Conservation (phyloP, 2,329 filamentous ascomycete genomes). For the Alternaria sp. region DNA sequence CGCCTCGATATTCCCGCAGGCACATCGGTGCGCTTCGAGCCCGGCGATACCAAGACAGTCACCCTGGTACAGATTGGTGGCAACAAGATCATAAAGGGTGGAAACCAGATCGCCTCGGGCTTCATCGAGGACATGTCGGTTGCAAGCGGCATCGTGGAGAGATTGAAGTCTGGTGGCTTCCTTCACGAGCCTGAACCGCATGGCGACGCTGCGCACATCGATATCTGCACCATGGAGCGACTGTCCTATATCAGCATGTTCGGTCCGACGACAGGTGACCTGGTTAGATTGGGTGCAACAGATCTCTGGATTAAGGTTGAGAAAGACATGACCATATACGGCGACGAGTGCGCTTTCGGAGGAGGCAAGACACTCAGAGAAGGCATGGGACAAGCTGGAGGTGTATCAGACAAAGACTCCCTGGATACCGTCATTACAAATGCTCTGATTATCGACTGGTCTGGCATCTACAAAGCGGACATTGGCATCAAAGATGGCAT, state of each 20-base stretch:
- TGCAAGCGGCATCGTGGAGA: conserved; percentile 69
- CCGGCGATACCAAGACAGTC: conserved; percentile 89
- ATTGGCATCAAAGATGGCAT: conserved; percentile 89
- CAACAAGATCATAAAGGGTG: conserved; percentile 78
- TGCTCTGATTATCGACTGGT: conserved; percentile 88
- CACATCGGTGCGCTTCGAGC: conserved; percentile 91
- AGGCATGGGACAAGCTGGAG: conserved; percentile 92
- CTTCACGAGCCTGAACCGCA: conserved; percentile 74
- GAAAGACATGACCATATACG: conserved; percentile 81
- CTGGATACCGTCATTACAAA: conserved; percentile 89
- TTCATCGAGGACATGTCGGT: conserved; percentile 68
- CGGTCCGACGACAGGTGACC: conserved; percentile 86
- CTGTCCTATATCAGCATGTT: conserved; percentile 87
- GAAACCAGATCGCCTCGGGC: conserved; percentile 80
- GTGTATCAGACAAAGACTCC: conserved; percentile 71
- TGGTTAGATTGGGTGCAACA: conserved; percentile 80
- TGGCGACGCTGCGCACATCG: conserved; percentile 61
- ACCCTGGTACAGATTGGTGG: conserved; percentile 89
- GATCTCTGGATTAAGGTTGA: conserved; percentile 92
- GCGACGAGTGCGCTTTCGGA: conserved; percentile 94
- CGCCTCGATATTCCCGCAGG: conserved; percentile 89
- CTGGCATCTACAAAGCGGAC: conserved; percentile 94
- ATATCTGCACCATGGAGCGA: conserved; percentile 74
- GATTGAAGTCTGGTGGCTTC: conserved; percentile 76
- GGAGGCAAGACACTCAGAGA: conserved; percentile 93